Evolutionary conservation across 768 basidiomycete genomes (phyloP).

Genomic region (Trametes punicea): DNA sequence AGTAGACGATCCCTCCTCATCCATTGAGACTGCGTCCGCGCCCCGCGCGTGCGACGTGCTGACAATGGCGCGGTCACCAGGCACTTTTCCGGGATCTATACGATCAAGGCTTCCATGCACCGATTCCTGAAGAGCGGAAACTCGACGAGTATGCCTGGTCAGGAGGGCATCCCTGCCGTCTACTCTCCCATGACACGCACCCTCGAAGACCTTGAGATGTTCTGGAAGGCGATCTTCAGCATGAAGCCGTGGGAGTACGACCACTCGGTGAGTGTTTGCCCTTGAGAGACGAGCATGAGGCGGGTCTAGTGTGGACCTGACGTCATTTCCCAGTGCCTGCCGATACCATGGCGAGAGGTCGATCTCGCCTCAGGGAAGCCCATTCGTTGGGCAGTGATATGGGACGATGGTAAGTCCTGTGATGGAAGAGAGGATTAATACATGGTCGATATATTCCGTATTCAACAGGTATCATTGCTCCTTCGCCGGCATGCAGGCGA

Average conservation of each 20-base stretch:
- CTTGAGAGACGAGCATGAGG: background rate
- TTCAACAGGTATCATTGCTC: constrained; percentile 30
- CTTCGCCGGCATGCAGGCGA: constrained; percentile 40
- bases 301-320: background rate
- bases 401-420: constrained; percentile 37
- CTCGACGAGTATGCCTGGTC: constrained; percentile 37
- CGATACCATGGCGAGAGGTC: constrained; percentile 40
- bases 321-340: constrained; percentile 34
- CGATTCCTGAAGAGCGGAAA: constrained; percentile 39
- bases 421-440: background rate
- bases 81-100: constrained; percentile 41
- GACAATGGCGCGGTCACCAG: background rate
- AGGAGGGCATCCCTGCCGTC: constrained; percentile 37
- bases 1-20: constrained; percentile 7
- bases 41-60: constrained; percentile 21
- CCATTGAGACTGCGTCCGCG: constrained; percentile 38
- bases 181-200: constrained; percentile 45
- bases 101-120: constrained; percentile 38
- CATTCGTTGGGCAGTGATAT: constrained; percentile 40
- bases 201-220: constrained; percentile 41
- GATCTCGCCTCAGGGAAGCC: constrained; percentile 30
- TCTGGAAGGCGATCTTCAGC: constrained; percentile 41
- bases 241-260: constrained; percentile 45
- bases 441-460: background rate
- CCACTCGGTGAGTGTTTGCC: constrained; percentile 32